Conservation (phyloP, 1,284 basidiomycete species). For the Cryptococcus sp. region DNA sequence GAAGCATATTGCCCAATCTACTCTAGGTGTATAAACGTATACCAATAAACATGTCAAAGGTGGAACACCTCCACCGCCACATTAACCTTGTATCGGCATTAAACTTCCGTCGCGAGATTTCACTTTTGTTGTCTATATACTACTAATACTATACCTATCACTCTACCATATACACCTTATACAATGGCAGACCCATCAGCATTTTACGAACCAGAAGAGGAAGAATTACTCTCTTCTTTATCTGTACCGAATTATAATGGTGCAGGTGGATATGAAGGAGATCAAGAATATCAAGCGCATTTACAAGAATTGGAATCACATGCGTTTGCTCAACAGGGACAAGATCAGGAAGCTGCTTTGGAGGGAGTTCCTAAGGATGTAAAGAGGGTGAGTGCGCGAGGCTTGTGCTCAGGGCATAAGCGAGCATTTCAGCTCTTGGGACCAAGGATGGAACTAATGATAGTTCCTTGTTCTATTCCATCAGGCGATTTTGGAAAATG, state of each 20-base stretch:
- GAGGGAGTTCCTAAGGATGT: conserved; percentile 47
- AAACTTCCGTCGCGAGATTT: neutral
- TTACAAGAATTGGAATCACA: conserved; percentile 40
- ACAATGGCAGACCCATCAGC: conserved; percentile 45
- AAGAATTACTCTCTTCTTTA: conserved; percentile 44
- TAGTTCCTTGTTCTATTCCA: conserved; percentile 90
- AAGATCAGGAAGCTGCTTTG: conserved; percentile 35
- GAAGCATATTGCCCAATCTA: no score
- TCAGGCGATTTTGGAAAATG: conserved; percentile 72
- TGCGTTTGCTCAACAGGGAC: conserved; percentile 35
- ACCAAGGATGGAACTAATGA: neutral
- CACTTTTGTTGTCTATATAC: neutral
- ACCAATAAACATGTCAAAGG: no score
- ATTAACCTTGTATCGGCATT: neutral
- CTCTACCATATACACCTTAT: neutral
- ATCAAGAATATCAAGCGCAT: conserved; percentile 36
- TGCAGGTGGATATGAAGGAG: conserved; percentile 15
- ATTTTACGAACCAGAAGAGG: conserved; percentile 47
- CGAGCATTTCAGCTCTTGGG: neutral
- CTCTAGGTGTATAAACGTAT: no score
- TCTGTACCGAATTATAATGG: conserved; percentile 23
- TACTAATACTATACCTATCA: neutral
- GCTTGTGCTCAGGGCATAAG: neutral
- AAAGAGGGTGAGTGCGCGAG: conserved; percentile 36
- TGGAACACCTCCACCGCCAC: neutral